phyloP scores from a whole-genome alignment of 2,329 filamentous ascomycete species.

The Aspergillus persii region DNA sequence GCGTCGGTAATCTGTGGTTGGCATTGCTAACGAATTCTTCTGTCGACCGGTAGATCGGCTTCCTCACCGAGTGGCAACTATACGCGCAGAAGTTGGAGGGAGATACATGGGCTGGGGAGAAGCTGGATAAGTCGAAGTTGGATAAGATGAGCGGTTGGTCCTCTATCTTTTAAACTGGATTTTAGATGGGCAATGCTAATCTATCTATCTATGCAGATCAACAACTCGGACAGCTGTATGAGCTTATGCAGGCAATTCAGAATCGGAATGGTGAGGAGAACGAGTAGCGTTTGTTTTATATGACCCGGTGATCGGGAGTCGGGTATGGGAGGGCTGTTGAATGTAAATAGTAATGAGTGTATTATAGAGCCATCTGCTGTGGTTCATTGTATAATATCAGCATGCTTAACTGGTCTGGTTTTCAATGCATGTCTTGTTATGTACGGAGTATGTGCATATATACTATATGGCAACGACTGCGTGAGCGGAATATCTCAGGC shows the following conservation, averaged over 20 bases:
- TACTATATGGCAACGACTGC: no score
- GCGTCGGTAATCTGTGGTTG: no score
- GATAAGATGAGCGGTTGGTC: slow-evolving; percentile 88
- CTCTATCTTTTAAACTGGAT: neutral
- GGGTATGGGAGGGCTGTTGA: neutral
- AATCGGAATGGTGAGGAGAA: slow-evolving; percentile 41
- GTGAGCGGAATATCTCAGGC: no score
- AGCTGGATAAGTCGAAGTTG: slow-evolving; percentile 77
- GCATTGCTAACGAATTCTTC: neutral
- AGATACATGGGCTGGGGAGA: slow-evolving; percentile 78
- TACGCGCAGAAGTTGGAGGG: slow-evolving; percentile 93
- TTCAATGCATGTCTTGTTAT: no score
- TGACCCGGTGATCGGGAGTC: no score
- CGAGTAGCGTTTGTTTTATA: neutral
- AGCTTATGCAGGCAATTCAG: slow-evolving; percentile 81
- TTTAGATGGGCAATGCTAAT: slow-evolving; percentile 1
- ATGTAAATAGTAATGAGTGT: neutral
- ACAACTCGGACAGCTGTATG: slow-evolving; percentile 89
- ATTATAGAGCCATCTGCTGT: neutral
- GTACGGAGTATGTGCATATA: no score
- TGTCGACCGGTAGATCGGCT: slow-evolving; percentile 67
- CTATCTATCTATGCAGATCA: slow-evolving; percentile 60
- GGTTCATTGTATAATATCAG: neutral
- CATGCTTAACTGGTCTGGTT: no score
- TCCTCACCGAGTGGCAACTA: slow-evolving; percentile 92